Evolutionary conservation across 2,329 filamentous ascomycete species (phyloP).

Genomic region (Colletotrichum eleusines): DNA sequence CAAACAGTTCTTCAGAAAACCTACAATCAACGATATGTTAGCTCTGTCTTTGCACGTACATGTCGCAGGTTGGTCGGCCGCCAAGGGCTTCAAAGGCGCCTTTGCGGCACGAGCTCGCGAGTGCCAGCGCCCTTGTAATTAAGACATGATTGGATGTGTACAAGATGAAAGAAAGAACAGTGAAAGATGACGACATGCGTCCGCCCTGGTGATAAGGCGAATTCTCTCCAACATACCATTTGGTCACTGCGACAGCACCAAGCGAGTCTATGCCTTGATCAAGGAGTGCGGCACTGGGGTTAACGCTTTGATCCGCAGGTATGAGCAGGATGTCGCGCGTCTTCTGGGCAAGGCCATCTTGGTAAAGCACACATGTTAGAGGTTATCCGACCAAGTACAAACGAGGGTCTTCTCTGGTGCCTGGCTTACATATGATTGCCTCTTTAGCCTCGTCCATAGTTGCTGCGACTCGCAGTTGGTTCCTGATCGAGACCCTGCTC

Average conservation of each 20-base stretch:
- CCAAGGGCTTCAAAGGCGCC: background rate
- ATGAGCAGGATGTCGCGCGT: conserved; percentile 16
- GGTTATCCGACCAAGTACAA: background rate
- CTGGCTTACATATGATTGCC: conserved; percentile 13
- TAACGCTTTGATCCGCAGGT: conserved; percentile 19
- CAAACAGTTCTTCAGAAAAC: conserved; percentile 58
- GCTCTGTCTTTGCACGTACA: background rate
- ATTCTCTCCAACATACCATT: conserved; percentile 42
- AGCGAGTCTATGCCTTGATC: conserved; percentile 47
- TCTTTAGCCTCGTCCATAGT: conserved; percentile 16
- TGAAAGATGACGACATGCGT: too few relatives aligned
- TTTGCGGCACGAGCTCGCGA: background rate
- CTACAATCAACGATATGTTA: conserved; percentile 43
- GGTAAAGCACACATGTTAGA: background rate
- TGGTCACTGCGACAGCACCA: conserved; percentile 49
- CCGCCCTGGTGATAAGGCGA: too few relatives aligned
- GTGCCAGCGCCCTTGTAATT: background rate
- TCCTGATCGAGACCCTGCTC: background rate
- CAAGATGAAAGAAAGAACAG: too few relatives aligned
- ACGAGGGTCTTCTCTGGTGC: background rate
- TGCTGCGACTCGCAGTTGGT: conserved; percentile 5
- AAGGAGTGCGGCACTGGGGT: background rate
- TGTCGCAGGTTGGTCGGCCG: background rate
- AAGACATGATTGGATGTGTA: background rate
- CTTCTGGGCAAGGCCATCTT: conserved; percentile 21